These are phyloP conservation scores for Dipteronia sinensis DNA, from an alignment of 345 rosid genomes.

Conservation along the genomic window DNA sequence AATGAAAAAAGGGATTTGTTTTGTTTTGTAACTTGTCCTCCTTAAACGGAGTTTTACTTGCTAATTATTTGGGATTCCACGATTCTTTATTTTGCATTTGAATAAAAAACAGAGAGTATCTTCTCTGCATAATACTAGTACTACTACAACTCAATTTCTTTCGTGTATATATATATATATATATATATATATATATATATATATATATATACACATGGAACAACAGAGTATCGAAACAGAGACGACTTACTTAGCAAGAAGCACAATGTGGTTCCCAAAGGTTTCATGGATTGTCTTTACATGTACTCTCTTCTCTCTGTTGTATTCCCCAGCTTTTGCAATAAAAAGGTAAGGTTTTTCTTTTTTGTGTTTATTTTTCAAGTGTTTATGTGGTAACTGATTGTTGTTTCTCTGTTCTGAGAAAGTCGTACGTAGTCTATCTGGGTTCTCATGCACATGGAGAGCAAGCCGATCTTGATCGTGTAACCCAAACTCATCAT, in stretches of 20 bases:
- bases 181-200: neutral
- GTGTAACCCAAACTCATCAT: conserved; percentile 46
- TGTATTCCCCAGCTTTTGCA: conserved; percentile 36
- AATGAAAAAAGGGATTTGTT: no score
- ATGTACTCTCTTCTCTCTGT: conserved; percentile 23
- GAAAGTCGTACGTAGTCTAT: conserved; percentile 65
- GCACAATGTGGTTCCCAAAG: conserved; percentile 24
- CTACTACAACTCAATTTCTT: neutral
- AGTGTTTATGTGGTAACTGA: neutral
- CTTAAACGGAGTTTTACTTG: neutral
- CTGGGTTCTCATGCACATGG: conserved; percentile 70
- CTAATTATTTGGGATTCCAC: neutral
- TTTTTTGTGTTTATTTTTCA: no score
- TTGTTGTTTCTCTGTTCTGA: neutral
- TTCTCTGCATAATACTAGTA: neutral
- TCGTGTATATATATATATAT: no score
- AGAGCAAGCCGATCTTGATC: conserved; percentile 34
- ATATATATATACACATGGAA: neutral
- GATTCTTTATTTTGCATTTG: neutral
- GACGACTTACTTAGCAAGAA: neutral
- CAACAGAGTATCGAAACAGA: neutral
- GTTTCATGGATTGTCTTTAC: conserved; percentile 18
- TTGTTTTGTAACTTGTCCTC: neutral
- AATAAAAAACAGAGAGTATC: neutral
- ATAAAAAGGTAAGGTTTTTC: conserved; percentile 37